Percentiles rank a stretch among this genome's conserved stretches.
phyloP scores from a whole-genome alignment of 1,139 yeast species.

The Sugiyamaella xylanicola region DNA sequence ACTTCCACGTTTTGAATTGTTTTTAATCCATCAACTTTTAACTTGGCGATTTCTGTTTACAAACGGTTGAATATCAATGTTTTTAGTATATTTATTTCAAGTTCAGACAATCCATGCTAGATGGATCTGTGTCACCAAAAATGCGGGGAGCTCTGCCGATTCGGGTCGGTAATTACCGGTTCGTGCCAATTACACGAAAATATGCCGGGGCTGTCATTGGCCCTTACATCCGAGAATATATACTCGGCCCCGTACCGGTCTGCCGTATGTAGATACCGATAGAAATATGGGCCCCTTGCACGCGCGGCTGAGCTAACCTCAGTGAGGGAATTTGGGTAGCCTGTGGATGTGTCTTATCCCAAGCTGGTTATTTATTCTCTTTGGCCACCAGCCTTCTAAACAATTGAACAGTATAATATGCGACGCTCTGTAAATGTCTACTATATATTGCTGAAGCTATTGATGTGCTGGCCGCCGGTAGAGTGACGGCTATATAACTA shows the following conservation, averaged over 20 bases:
- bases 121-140: neutral
- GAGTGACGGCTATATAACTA: too few relatives aligned
- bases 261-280: neutral
- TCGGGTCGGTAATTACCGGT: conserved; percentile 8
- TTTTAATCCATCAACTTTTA: neutral
- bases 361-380: too few relatives aligned
- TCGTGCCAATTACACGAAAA: neutral
- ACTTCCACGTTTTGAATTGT: neutral
- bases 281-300: too few relatives aligned
- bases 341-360: too few relatives aligned
- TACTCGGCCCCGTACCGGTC: conserved; percentile 1
- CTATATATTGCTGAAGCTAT: too few relatives aligned
- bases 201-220: neutral
- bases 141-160: conserved; percentile 5
- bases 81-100: neutral
- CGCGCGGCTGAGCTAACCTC: too few relatives aligned
- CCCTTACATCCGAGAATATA: neutral
- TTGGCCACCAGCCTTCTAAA: too few relatives aligned
- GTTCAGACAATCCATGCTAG: neutral
- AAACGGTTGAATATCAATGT: neutral
- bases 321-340: too few relatives aligned
- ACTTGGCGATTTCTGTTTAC: neutral
- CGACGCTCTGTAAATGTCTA: too few relatives aligned
- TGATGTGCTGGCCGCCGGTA: too few relatives aligned
- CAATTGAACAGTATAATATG: too few relatives aligned